These are phyloP conservation scores for Saturnispora saitoi DNA, from an alignment of 805 yeast species.

Conservation along the genomic window DNA sequence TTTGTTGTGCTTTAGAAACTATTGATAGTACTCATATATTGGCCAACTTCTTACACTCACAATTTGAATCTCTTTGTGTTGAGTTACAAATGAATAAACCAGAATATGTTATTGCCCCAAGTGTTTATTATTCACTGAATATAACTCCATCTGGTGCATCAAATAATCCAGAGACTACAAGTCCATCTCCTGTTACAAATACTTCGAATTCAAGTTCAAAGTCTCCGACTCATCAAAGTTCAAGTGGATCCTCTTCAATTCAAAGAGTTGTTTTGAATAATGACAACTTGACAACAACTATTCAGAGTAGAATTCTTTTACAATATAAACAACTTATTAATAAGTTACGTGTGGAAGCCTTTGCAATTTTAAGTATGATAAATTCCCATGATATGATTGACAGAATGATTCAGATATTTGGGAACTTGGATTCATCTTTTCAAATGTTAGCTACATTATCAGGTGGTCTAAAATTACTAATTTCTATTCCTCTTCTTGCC, in stretches of 20 bases:
- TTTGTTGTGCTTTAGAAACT: constrained; percentile 26
- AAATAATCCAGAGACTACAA: not conserved
- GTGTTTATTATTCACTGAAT: not conserved
- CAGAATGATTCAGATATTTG: constrained; percentile 13
- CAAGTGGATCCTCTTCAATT: not conserved
- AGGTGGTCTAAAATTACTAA: constrained; percentile 21
- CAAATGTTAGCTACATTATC: constrained; percentile 15
- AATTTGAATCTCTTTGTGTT: constrained; percentile 19
- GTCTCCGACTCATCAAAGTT: not conserved
- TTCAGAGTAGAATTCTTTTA: not conserved
- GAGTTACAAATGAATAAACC: constrained; percentile 26
- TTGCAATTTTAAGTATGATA: constrained; percentile 22
- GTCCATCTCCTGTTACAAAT: not conserved
- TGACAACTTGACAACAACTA: not conserved
- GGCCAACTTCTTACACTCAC: constrained; percentile 22
- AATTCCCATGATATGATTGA: constrained; percentile 14
- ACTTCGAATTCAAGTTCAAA: not conserved
- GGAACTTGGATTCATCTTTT: constrained; percentile 13
- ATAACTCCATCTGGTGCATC: constrained; percentile 13
- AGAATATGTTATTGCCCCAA: constrained; percentile 9
- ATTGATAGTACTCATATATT: constrained; percentile 22
- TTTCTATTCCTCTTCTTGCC: constrained; percentile 17
- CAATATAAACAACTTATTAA: constrained; percentile 12
- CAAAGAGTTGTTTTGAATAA: not conserved
- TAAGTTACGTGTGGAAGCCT: constrained; percentile 19